phyloP scores from a whole-genome alignment of 2,329 filamentous ascomycete species.

The Achaetomium macrosporum region DNA sequence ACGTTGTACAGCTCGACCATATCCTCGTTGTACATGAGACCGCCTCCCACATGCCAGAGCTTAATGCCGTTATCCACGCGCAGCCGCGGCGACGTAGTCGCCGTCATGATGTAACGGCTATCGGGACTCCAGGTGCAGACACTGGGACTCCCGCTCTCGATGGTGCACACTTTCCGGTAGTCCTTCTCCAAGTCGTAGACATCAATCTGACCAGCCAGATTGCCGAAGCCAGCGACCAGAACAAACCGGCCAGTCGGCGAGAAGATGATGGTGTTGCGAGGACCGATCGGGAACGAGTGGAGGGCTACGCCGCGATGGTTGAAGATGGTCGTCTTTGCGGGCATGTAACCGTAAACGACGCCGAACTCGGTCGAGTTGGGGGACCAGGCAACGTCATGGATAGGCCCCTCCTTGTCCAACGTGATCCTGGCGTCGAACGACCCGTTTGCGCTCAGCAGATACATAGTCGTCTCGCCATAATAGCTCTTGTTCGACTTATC shows the following conservation, averaged over 20 bases:
- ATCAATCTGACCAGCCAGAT: slow-evolving; percentile 94
- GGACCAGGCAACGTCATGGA: slow-evolving; percentile 95
- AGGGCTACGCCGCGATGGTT: slow-evolving; percentile 77
- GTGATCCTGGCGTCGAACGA: slow-evolving; percentile 87
- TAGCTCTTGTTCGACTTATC: slow-evolving; percentile 99
- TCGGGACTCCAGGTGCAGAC: slow-evolving; percentile 97
- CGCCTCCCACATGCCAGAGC: slow-evolving; percentile 86
- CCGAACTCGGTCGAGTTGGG: slow-evolving; percentile 97
- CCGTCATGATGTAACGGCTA: slow-evolving; percentile 90
- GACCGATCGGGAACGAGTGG: slow-evolving; percentile 79
- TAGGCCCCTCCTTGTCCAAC: slow-evolving; percentile 94
- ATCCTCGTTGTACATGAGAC: slow-evolving; percentile 91
- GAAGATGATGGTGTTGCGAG: slow-evolving; percentile 92
- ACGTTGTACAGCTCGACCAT: slow-evolving; percentile 93
- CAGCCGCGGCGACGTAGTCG: slow-evolving; percentile 91
- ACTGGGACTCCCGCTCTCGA: slow-evolving; percentile 92
- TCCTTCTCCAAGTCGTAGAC: slow-evolving; percentile 95
- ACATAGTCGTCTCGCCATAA: slow-evolving; percentile 96
- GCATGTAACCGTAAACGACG: slow-evolving; percentile 97
- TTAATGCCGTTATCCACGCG: slow-evolving; percentile 95
- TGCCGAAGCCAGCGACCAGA: slow-evolving; percentile 92
- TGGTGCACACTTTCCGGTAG: slow-evolving; percentile 84
- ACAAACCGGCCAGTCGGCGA: slow-evolving; percentile 91
- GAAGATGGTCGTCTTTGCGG: slow-evolving; percentile 98
- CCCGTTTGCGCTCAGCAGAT: slow-evolving; percentile 86